Conservation (phyloP, 148 eudicot genomes). For the Vaccinium darrowii region DNA sequence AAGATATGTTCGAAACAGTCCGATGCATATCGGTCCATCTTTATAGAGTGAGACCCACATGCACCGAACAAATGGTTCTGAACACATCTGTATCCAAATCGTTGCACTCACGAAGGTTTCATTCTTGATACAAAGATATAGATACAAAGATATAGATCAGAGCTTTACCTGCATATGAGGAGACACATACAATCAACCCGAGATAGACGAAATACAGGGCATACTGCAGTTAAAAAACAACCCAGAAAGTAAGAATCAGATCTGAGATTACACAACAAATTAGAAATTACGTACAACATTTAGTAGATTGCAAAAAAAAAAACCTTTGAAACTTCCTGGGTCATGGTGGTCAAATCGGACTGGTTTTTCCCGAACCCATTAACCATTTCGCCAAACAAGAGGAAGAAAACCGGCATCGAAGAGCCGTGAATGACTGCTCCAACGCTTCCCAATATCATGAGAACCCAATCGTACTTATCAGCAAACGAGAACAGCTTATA, state of each 20-base stretch:
- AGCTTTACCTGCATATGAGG: conserved; percentile 84
- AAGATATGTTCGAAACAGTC: too few relatives aligned
- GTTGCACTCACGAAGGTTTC: too few relatives aligned
- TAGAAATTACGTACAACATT: neutral
- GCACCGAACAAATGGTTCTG: too few relatives aligned
- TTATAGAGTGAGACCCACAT: too few relatives aligned
- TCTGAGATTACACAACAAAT: conserved; percentile 21
- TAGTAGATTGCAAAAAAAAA: neutral
- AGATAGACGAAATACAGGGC: conserved; percentile 93
- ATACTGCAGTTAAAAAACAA: conserved; percentile 55
- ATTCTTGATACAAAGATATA: neutral
- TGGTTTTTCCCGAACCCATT: conserved; percentile 96
- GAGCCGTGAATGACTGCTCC: conserved; percentile 95
- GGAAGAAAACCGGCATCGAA: conserved; percentile 94
- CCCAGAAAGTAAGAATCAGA: conserved; percentile 20
- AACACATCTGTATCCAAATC: too few relatives aligned
- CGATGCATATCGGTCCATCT: too few relatives aligned
- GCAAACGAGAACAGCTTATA: conserved; percentile 80
- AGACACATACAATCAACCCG: conserved; percentile 87
- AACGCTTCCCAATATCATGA: conserved; percentile 65
- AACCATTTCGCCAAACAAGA: conserved; percentile 90
- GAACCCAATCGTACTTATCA: conserved; percentile 62
- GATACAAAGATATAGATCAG: neutral
- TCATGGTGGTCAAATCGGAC: conserved; percentile 70
- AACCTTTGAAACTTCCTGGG: conserved; percentile 95